These are phyloP conservation scores for Venturia asperata DNA, from an alignment of 2,329 filamentous ascomycete species.

Conservation along the genomic window DNA sequence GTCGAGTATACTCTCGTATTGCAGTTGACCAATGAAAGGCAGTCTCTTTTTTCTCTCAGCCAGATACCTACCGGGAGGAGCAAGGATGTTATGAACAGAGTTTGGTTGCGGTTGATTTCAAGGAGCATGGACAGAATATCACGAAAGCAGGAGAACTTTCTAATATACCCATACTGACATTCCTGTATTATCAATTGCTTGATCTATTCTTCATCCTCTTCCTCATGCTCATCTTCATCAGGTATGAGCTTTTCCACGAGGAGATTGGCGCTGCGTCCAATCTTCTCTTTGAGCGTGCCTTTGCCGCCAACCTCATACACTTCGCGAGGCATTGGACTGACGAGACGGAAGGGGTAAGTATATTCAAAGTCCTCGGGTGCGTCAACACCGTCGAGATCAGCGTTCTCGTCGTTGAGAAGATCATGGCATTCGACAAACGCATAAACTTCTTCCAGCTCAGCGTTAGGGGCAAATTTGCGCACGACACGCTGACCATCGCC, in stretches of 20 bases:
- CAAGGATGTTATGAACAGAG: too few species aligned
- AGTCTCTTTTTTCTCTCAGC: too few species aligned
- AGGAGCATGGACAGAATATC: too few species aligned
- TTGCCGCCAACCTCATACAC: slow-evolving; percentile 65
- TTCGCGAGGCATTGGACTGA: slow-evolving; percentile 75
- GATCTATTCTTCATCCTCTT: slow-evolving; percentile 8
- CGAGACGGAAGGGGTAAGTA: slow-evolving; percentile 76
- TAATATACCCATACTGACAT: too few species aligned
- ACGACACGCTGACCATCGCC: slow-evolving; percentile 66
- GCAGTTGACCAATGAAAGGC: too few species aligned
- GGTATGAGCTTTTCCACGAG: slow-evolving; percentile 70
- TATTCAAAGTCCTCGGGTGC: slow-evolving; percentile 68
- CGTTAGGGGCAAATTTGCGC: slow-evolving; percentile 62
- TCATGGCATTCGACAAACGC: slow-evolving; percentile 93
- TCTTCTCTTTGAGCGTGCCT: slow-evolving; percentile 60
- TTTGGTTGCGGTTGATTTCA: too few species aligned
- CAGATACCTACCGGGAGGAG: too few species aligned
- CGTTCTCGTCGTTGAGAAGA: slow-evolving; percentile 43
- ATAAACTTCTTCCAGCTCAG: slow-evolving; percentile 80
- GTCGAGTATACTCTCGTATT: too few species aligned
- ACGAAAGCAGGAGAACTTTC: too few species aligned
- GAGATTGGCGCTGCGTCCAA: slow-evolving; percentile 79
- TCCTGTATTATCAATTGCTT: neutral
- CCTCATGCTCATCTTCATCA: slow-evolving; percentile 46
- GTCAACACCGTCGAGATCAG: slow-evolving; percentile 30